Base-by-base conservation (phyloP, 139 green algal genomes). In the Eudorina sp. region DNA sequence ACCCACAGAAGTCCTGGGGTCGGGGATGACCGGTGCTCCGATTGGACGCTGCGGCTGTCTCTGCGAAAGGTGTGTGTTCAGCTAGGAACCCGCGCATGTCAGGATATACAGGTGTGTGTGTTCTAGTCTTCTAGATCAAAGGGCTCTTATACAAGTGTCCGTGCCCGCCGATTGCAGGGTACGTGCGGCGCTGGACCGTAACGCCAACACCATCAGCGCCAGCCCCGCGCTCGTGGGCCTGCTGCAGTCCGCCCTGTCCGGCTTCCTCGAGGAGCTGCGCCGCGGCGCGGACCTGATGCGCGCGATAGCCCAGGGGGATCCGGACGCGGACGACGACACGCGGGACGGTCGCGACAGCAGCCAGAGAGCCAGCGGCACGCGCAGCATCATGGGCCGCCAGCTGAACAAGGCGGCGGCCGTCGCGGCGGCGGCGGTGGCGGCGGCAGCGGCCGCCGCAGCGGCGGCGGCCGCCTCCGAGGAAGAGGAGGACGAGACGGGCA, bases 201-300 rank as follows among this genome's bases (percentile, higher is more conserved):
- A 84, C 77, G 77, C 77, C 34, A 84, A 84, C 36, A 84, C 77
- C 77, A 55, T 84, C 53, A 55, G 29, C 36, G 77, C 77, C 51
- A 73, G 77, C 23, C 77, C 77, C 9, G 53, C 77, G 53, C 53
- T 84, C 34, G 48, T 84, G 77, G 77, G 25, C 19, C 77, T 34
- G 19, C 36, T 73, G 36, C 77, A 73, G 53, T 36, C 53, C 27
- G 51, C 77, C 0, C 38, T 84, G 77, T 2, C 4, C 36, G 38
- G 77, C 5, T 23, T 73, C 23, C 14, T 53, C 23, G 53, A 53
- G 11, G 77, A 53, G 38, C 38, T 84, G 40, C 53, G 38, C 19
- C 36, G 77, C 3, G 77, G 36, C 36, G 77, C 53, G 19, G 53
- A 84, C 18, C 23, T 38, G 16, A 55, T 73, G 77, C 53, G 77